Evolutionary conservation across 208 protist species (phyloP).

Genomic region (Acanthamoeba triangularis): DNA sequence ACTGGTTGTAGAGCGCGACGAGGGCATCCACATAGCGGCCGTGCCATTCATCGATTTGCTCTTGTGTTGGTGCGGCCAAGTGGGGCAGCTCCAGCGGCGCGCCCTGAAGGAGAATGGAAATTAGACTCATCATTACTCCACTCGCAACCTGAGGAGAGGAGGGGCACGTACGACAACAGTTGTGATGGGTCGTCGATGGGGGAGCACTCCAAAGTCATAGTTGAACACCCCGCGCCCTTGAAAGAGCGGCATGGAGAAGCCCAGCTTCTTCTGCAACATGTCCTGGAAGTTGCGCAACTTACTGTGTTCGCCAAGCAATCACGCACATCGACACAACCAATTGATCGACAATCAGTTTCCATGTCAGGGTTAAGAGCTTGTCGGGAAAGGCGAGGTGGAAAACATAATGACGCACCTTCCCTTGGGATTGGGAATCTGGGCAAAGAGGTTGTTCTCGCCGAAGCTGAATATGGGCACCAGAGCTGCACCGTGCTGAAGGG

Average conservation of each 20-base stretch:
- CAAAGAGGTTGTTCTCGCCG: constrained; percentile 86
- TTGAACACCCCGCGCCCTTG: constrained; percentile 80
- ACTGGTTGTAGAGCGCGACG: constrained; percentile 76
- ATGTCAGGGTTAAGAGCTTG: not conserved
- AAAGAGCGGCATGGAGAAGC: constrained; percentile 80
- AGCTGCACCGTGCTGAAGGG: constrained; percentile 75
- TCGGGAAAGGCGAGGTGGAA: not conserved
- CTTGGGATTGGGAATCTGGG: constrained; percentile 78
- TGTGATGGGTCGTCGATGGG: constrained; percentile 49
- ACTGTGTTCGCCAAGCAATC: not conserved
- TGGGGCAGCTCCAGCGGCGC: constrained; percentile 78
- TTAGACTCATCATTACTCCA: not conserved
- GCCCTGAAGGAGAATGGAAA: constrained; percentile 37
- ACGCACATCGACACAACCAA: no score
- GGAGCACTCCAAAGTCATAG: constrained; percentile 82
- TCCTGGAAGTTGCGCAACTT: constrained; percentile 68
- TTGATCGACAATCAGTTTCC: not conserved
- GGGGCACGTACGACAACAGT: constrained; percentile 55
- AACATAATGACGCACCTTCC: not conserved
- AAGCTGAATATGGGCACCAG: constrained; percentile 85
- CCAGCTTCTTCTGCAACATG: constrained; percentile 73
- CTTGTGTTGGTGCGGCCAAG: constrained; percentile 73
- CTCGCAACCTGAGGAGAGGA: not conserved
- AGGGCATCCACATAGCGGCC: constrained; percentile 76
- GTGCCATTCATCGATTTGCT: constrained; percentile 80